Evolutionary conservation across 371 early-diverging fungal genomes (phyloP), one percentile per base, ranked within the genome.

Genomic region (Mortierella sp.): DNA sequence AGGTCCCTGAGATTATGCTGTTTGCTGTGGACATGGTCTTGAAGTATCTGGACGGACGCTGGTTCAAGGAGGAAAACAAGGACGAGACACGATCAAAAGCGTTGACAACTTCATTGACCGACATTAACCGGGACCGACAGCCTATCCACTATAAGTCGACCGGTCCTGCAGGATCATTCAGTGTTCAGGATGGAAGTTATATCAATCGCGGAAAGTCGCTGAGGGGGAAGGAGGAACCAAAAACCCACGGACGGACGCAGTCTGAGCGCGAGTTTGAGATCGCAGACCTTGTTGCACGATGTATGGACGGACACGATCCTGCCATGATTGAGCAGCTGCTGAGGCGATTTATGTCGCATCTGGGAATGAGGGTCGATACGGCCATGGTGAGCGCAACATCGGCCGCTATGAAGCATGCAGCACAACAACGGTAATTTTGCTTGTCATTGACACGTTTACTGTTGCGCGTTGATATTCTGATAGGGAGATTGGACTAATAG

Each of bases 331-430:
- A 79, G 31, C 85, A 84, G 19, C 24, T 84, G 37, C 40, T 79
- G 66, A 70, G 74, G 1, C 66, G 73, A 16, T 69, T 84, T 9
- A 55, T 73, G n/a, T 3, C 67, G 45, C 79, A 79, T 37, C 70
- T 84, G n/a, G 71, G 68, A 19, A 76, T 84, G 65, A 66, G 61
- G 22, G 74, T 84, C 29, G 85, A 84, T n/a, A 84, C 79, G 9
- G 74, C 71, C 4, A 79, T 84, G 85, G 77, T 84, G 22, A 70
- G 74, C 14, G 79, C 71, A 1, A 64, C 79, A 16, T 39, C 76
- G 26, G 66, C 71, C 6, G 74, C 68, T 2, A 31, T 70, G 41
- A 84, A 84, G 34, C 85, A 79, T n/a, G 70, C 85, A n/a, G 85
- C 74, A 40, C 85, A 84, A 41, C 85, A 84, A 66, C 68, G 85